Conservation (phyloP, 1,139 yeast species). For the Wickerhamomyces sp. region DNA sequence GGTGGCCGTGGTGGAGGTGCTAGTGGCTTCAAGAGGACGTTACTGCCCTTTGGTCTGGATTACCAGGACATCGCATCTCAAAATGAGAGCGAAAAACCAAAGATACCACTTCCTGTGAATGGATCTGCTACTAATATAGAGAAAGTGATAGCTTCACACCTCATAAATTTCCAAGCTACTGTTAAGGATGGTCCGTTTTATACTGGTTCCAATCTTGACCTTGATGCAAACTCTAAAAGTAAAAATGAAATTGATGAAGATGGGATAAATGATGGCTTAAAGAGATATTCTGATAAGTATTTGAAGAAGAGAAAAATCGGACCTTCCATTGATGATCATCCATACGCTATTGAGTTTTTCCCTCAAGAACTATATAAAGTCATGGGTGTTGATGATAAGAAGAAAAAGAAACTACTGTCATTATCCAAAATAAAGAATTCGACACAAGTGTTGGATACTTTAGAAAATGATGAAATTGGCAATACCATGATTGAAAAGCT, state of each 20-base stretch:
- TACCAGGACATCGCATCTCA: conserved; percentile 46
- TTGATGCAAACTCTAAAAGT: conserved; percentile 22
- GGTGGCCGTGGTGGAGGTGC: conserved; percentile 31
- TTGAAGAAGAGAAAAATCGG: conserved; percentile 73
- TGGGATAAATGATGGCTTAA: conserved; percentile 54
- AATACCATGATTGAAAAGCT: conserved; percentile 52
- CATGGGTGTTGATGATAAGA: conserved; percentile 61
- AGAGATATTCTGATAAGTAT: conserved; percentile 71
- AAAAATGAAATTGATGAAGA: conserved; percentile 29
- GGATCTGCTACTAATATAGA: conserved; percentile 56
- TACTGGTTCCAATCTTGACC: conserved; percentile 48
- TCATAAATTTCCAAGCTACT: conserved; percentile 51
- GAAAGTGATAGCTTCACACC: conserved; percentile 57
- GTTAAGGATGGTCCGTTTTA: conserved; percentile 75
- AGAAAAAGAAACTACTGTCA: conserved; percentile 47
- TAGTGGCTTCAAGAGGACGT: conserved; percentile 30
- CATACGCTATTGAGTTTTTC: conserved; percentile 65
- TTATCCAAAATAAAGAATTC: conserved; percentile 41
- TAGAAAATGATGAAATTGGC: conserved; percentile 32
- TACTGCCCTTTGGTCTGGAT: conserved; percentile 64
- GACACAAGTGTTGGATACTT: conserved; percentile 24
- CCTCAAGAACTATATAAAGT: conserved; percentile 77
- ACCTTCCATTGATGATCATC: conserved; percentile 77
- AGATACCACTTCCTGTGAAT: conserved; percentile 60
- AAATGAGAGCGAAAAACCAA: conserved; percentile 21